Evolutionary conservation across 75 land plant genomes (phyloP).

Genomic region (Cupressus sempervirens): DNA sequence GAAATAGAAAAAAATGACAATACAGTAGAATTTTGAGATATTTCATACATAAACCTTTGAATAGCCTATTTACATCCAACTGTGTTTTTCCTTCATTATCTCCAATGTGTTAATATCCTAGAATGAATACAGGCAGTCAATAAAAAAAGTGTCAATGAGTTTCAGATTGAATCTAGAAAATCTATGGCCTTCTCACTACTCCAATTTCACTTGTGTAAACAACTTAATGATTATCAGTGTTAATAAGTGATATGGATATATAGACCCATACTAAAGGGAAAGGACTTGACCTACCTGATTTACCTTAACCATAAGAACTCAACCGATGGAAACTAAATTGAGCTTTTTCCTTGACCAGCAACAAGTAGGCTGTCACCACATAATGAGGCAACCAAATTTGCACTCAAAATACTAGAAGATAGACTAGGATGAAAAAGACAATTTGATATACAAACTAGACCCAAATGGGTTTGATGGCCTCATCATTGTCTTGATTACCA

Average conservation of each 20-base stretch:
- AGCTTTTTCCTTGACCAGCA: neutral
- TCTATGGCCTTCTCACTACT: neutral
- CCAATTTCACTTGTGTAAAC: neutral
- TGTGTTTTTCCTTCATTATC: too few species aligned
- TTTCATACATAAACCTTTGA: too few species aligned
- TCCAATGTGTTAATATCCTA: too few species aligned
- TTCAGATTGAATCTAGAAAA: neutral
- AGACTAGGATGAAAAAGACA: neutral
- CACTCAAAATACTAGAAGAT: neutral
- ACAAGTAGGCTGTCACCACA: neutral
- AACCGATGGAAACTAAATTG: neutral
- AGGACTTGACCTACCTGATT: neutral
- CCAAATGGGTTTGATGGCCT: neutral
- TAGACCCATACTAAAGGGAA: neutral
- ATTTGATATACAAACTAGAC: neutral
- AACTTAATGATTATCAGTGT: neutral
- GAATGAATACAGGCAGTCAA: too few species aligned
- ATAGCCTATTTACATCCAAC: too few species aligned
- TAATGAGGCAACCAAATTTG: too few species aligned
- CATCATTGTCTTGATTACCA: neutral
- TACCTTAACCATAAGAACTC: neutral
- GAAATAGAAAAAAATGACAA: neutral
- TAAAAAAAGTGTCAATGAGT: too few species aligned
- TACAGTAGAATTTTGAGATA: neutral
- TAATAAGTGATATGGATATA: neutral